Base-by-base conservation (phyloP, 2,329 filamentous ascomycete genomes). In the Nannizzia gypsea region DNA sequence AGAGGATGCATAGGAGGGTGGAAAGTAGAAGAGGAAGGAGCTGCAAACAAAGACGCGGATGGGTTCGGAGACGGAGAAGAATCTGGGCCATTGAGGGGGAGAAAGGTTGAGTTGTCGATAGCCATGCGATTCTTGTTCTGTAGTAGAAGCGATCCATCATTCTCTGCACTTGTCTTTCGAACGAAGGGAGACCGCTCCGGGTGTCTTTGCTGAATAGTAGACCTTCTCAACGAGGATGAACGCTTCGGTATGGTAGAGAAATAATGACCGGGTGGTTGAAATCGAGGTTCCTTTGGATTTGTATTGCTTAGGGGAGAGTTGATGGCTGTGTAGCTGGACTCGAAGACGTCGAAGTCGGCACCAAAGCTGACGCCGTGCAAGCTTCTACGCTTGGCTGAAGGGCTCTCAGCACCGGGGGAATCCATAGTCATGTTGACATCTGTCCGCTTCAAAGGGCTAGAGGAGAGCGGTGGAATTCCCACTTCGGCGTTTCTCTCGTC, bases 401-500 rank as follows among this genome's bases (percentile, higher is more conserved):
- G 92, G 68, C 66, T 88, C 88, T 60, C 88, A 79, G 66, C 42
- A 20, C 46, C 60, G 28, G 84, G 80, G 64, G 89, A 87, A 67
- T 95, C 91, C 56, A 95, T 76, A 68, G 89, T 90, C 88, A 95
- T 92, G 57, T 87, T 86, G 48, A 88, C 87, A 76, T 97, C 92
- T 69, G 87, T 92, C 67, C 93, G 85, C 80, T 97, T 96, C 66
- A 97, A 77, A 3, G 92, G 91, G 70, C 92, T 96, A 4, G 87
- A 85, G 62, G 50, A 34, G 50, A 54, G 84, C 13, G 31, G 31
- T 83, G 81, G 78, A 74, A 56, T 69, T 76, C 22, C 73, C 74
- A 64, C 75, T 78, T 15, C 76, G 72, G 66, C 71, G 76, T 70
- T 78, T 80, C 63, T 81, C 80, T 57, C 74, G 74, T 50, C 77